These are phyloP conservation scores for Phycomyces blakesleeanus DNA, from an alignment of 192 early-diverging fungal genomes.

Conservation along the genomic window DNA sequence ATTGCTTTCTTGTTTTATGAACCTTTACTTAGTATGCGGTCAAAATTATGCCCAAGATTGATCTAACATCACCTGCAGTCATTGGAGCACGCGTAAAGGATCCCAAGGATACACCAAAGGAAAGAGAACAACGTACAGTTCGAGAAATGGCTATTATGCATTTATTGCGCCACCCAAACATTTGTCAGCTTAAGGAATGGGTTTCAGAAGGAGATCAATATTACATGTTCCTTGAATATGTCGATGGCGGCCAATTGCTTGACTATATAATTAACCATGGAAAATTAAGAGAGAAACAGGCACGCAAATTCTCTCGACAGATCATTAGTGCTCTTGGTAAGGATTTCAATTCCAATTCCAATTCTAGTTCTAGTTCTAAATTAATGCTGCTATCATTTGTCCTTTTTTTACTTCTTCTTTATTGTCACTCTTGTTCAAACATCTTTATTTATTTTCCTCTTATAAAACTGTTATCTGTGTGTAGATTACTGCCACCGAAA, in stretches of 20 bases:
- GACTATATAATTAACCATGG: slow-evolving; percentile 82
- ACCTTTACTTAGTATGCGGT: slow-evolving; percentile 53
- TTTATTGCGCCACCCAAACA: slow-evolving; percentile 79
- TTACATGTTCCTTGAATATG: slow-evolving; percentile 79
- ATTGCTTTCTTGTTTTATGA: not conserved
- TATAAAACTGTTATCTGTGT: too few species aligned
- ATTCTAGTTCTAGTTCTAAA: too few species aligned
- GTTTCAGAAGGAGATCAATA: slow-evolving; percentile 65
- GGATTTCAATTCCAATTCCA: too few species aligned
- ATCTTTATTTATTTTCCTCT: too few species aligned
- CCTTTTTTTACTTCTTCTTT: too few species aligned
- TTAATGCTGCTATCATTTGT: too few species aligned
- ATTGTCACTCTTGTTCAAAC: too few species aligned
- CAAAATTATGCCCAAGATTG: slow-evolving; percentile 55
- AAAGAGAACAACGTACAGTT: slow-evolving; percentile 61
- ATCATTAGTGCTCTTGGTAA: slow-evolving; percentile 64
- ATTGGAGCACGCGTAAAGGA: slow-evolving; percentile 19
- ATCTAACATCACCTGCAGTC: slow-evolving; percentile 6
- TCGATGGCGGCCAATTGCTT: slow-evolving; percentile 76
- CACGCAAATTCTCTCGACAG: slow-evolving; percentile 70
- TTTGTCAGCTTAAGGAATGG: slow-evolving; percentile 72
- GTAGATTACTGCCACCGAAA: slow-evolving; percentile 38
- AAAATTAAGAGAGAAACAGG: slow-evolving; percentile 75
- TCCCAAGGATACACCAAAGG: slow-evolving; percentile 32
- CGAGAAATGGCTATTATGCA: slow-evolving; percentile 71